Evolutionary conservation across 345 rosid species (phyloP), one percentile per base, ranked within the genome.

Genomic region (Brassica juncea): DNA sequence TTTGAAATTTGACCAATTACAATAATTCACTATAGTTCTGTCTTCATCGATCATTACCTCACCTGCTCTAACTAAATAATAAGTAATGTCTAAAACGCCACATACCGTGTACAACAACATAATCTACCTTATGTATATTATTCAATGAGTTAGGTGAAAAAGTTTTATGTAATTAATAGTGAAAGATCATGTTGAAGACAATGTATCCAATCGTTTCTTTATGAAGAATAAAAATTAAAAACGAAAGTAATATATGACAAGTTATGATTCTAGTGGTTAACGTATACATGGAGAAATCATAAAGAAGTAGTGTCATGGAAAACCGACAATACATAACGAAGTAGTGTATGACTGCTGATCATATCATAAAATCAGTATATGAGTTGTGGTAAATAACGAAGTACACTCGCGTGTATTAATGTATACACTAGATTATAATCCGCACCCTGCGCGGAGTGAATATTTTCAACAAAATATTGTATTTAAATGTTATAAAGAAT

Each of bases 61-160:
- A 79, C 78, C 82, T 73, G 82, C 82, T 73, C 70, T 60, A 68
- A 68, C 74, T 60, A 44, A 34, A 59, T 60, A 73, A 32, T 73
- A 68, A 34, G 14, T 59, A 59, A 23, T 73, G 74, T 25, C 34
- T 49, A 15, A 23, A 67, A 73, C 34, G 74, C 69, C 78, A 16
- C 78, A 79, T 79, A 74, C 16, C 66, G 42, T 67, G 58, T 79
- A 79, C 47, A 79, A 60, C 62, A 67, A 49, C 57, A 67, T 47
- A 57, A 32, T 67, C 78, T 60, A 79, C 78, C 82, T 59, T 73
- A 11, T 35, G 69, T 59, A 23, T 49, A 44, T 67, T 66, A 23
- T 79, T 79, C 82, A 79, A 73, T 32, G 78, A 25, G 63, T 79
- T 44, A 79, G 70, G 82, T 79, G 58, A 10, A 60, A 59, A 30